Evolutionary conservation across 306 rosid species (phyloP).

Genomic region (Vigna nakashimae): DNA sequence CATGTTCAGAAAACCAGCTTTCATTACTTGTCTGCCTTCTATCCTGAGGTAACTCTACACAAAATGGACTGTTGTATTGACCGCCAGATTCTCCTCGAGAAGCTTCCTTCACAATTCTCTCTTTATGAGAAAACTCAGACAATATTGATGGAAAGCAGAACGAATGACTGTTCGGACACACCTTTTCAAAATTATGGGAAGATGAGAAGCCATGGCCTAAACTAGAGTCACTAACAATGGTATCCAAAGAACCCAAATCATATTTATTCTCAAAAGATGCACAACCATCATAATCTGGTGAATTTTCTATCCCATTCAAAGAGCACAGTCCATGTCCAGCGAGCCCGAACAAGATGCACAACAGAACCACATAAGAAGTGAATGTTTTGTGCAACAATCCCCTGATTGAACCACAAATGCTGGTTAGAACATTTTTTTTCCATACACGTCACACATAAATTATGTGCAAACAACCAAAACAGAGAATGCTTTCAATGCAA

Average conservation of each 20-base stretch:
- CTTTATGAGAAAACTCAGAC: conserved; percentile 53
- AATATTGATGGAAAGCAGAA: conserved; percentile 92
- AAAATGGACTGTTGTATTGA: conserved; percentile 51
- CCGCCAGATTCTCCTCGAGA: conserved; percentile 55
- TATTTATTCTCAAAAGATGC: conserved; percentile 49
- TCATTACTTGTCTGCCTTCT: conserved; percentile 54
- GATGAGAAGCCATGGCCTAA: conserved; percentile 46
- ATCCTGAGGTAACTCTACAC: conserved; percentile 58
- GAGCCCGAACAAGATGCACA: conserved; percentile 50
- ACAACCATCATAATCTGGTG: conserved; percentile 59
- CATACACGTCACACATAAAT: background rate
- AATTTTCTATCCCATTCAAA: conserved; percentile 53
- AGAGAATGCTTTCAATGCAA: conserved; percentile 12
- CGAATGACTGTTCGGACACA: conserved; percentile 61
- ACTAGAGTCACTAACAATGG: conserved; percentile 47
- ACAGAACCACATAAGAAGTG: conserved; percentile 59
- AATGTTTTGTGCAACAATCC: conserved; percentile 52
- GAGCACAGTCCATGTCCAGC: conserved; percentile 59
- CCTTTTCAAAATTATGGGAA: conserved; percentile 45
- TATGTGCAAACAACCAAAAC: conserved; percentile 31
- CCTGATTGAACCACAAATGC: conserved; percentile 60
- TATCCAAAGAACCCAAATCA: conserved; percentile 48
- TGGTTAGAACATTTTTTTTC: conserved; percentile 30
- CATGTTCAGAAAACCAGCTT: conserved; percentile 83
- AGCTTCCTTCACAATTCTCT: conserved; percentile 43